Evolutionary conservation across 371 early-diverging fungal genomes (phyloP).

Genomic region (Mortierella sp.): DNA sequence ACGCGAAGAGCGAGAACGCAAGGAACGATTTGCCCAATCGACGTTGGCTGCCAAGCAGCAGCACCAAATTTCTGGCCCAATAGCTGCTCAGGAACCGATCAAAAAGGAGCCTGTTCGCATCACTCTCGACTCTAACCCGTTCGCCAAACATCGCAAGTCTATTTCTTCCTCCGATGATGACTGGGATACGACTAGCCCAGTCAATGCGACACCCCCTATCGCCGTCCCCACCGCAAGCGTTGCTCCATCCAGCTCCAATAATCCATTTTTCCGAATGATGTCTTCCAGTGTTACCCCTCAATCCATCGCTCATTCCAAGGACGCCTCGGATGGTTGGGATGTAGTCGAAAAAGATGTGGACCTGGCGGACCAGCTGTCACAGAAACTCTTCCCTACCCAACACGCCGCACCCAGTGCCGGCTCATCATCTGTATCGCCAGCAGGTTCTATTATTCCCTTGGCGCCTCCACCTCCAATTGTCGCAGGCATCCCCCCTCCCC

Average conservation of each 20-base stretch:
- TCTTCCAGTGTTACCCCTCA: conserved; percentile 16
- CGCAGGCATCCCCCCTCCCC: conserved; percentile 15
- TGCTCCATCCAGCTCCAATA: conserved; percentile 20
- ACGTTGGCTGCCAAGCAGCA: conserved; percentile 45
- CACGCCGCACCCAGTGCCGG: conserved; percentile 6
- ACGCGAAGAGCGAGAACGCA: conserved; percentile 57
- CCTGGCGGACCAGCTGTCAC: conserved; percentile 30
- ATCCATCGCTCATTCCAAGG: conserved; percentile 39
- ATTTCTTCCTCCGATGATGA: conserved; percentile 52
- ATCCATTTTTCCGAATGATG: conserved; percentile 54
- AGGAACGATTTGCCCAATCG: conserved; percentile 42
- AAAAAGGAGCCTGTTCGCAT: conserved; percentile 45
- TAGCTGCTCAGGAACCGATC: conserved; percentile 2
- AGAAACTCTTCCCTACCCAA: conserved; percentile 21
- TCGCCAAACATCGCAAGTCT: conserved; percentile 51
- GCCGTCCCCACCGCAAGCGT: neutral
- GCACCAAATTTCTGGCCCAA: conserved; percentile 7
- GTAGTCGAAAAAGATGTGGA: conserved; percentile 57
- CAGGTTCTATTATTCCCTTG: conserved; percentile 7
- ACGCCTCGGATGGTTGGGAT: conserved; percentile 59
- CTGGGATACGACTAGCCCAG: conserved; percentile 52
- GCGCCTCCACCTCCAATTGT: conserved; percentile 11
- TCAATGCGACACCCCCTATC: conserved; percentile 35
- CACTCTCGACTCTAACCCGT: conserved; percentile 50
- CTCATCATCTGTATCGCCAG: conserved; percentile 14